Conservation (phyloP, 2,329 filamentous ascomycete genomes). For the Aureobasidium namibiae region DNA sequence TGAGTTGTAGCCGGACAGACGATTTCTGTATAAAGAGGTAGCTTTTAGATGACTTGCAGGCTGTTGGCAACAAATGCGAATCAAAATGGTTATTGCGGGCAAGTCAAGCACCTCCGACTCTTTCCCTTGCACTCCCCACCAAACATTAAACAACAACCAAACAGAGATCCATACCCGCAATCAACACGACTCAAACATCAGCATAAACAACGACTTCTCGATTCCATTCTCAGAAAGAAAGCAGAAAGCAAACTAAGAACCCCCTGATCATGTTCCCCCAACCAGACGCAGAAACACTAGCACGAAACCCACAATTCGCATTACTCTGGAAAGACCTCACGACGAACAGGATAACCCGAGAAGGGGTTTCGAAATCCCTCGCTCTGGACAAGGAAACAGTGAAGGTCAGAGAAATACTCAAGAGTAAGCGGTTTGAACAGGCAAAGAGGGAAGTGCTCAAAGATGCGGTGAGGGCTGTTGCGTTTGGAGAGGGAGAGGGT, state of each 20-base stretch:
- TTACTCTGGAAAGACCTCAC: constrained; percentile 37
- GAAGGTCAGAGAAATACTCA: constrained; percentile 32
- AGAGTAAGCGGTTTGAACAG: background rate
- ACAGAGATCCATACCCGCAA: background rate
- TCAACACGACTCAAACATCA: too few relatives aligned
- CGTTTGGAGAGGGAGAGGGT: constrained; percentile 25
- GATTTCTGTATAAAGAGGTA: background rate
- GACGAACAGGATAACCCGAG: constrained; percentile 33
- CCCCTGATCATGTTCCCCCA: constrained; percentile 30
- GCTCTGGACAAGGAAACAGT: constrained; percentile 20
- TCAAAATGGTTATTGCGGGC: background rate
- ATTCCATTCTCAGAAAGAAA: too few relatives aligned
- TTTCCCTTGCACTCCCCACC: background rate
- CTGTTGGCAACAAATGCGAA: background rate
- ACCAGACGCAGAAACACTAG: constrained; percentile 28
- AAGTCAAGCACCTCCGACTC: background rate
- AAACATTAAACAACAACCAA: background rate
- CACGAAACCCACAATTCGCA: constrained; percentile 37
- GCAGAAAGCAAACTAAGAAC: background rate
- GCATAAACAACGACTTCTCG: background rate
- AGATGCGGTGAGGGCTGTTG: constrained; percentile 26
- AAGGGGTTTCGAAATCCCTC: constrained; percentile 34
- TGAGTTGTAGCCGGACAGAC: background rate
- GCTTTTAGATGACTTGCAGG: background rate
- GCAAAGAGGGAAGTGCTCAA: background rate